Percentiles rank a stretch among this genome's conserved stretches.
Conservation (phyloP, 106 monocot species). For the Platanthera guangdongensis region DNA sequence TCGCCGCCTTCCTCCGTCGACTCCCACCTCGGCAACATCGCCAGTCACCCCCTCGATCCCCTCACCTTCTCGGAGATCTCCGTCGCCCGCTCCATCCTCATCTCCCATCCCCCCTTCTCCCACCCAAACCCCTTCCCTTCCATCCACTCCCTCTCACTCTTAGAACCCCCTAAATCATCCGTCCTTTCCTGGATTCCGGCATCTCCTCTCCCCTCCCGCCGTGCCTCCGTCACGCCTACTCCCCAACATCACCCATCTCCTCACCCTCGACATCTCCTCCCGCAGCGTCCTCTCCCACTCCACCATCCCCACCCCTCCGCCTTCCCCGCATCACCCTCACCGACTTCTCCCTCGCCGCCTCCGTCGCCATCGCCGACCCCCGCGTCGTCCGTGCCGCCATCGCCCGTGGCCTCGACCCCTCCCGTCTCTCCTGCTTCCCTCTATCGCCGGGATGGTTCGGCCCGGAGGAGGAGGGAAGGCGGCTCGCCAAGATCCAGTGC, state of each 20-base stretch:
- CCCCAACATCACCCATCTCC: slow-evolving; percentile 20
- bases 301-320: slow-evolving; percentile 22
- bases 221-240: slow-evolving; percentile 28
- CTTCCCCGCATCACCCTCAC: slow-evolving; percentile 49
- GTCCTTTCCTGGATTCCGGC: slow-evolving; percentile 32
- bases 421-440: slow-evolving; percentile 60
- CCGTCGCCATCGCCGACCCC: slow-evolving; percentile 36
- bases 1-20: too few relatives aligned
- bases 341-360: slow-evolving; percentile 30
- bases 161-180: slow-evolving; percentile 39
- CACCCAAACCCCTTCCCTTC: slow-evolving; percentile 41
- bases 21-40: too few relatives aligned
- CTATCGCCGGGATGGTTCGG: slow-evolving; percentile 69
- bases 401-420: slow-evolving; percentile 41
- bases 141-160: slow-evolving; percentile 58
- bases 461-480: slow-evolving; percentile 23
- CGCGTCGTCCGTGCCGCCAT: slow-evolving; percentile 33
- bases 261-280: slow-evolving; percentile 29
- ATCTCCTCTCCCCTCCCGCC: slow-evolving; percentile 36
- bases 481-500: slow-evolving; percentile 64
- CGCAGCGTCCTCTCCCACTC: slow-evolving; percentile 11
- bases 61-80: slow-evolving; percentile 40
- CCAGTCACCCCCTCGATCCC: slow-evolving; percentile 51
- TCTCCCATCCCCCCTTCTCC: slow-evolving; percentile 44
- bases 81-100: slow-evolving; percentile 34